Evolutionary conservation across 768 basidiomycete genomes (phyloP).

Genomic region (Rhizopogon vinicolor): DNA sequence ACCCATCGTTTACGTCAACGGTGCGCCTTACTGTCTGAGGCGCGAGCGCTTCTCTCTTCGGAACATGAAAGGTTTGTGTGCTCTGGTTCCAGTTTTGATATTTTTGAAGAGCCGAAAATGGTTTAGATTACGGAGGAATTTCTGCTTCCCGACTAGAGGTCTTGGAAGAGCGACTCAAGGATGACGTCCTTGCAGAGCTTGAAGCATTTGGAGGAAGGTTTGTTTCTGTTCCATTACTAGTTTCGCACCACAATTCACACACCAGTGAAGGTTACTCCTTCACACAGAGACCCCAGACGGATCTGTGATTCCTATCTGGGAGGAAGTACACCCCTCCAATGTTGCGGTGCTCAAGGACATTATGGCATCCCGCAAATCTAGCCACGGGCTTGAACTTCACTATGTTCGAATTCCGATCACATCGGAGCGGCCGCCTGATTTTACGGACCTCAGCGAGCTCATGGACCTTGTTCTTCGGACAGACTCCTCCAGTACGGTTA

Average conservation of each 20-base stretch:
- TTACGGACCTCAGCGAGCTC: constrained; percentile 67
- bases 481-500: constrained; percentile 63
- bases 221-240: constrained; percentile 6
- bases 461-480: constrained; percentile 75
- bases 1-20: constrained; percentile 90
- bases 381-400: constrained; percentile 54
- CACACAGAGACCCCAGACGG: constrained; percentile 89
- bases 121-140: constrained; percentile 91
- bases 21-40: constrained; percentile 85
- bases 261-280: constrained; percentile 58
- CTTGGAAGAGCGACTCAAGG: constrained; percentile 83
- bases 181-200: constrained; percentile 84
- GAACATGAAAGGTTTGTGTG: constrained; percentile 80
- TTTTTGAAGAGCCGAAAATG: background rate
- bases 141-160: constrained; percentile 85
- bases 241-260: background rate
- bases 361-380: constrained; percentile 57
- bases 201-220: constrained; percentile 80
- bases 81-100: background rate
- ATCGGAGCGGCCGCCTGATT: constrained; percentile 78
- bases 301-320: constrained; percentile 91
- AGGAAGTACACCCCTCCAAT: constrained; percentile 68
- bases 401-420: constrained; percentile 92
- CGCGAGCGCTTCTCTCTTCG: constrained; percentile 82
- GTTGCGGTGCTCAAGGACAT: constrained; percentile 85